Conservation (phyloP, 2,329 filamentous ascomycete species). For the Celoporthe dispersa region DNA sequence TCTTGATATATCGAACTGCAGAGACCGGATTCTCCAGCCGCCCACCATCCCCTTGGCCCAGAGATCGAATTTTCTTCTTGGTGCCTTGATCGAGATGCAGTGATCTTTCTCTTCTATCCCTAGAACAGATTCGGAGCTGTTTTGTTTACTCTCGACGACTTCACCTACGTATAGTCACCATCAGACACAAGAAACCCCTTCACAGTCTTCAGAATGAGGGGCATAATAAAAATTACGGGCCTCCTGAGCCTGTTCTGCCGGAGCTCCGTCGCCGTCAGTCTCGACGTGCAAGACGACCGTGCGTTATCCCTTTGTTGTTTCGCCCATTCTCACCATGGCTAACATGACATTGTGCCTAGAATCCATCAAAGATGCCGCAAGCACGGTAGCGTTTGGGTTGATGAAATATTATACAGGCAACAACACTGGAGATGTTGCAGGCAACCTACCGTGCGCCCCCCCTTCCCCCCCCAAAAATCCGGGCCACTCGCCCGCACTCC, state of each 20-base stretch:
- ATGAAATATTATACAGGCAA: constrained; percentile 60
- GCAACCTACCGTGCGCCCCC: constrained; percentile 52
- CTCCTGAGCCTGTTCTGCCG: constrained; percentile 31
- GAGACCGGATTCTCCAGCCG: constrained; percentile 10
- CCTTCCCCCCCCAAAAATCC: background rate
- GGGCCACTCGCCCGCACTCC: background rate
- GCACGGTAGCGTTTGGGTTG: constrained; percentile 52
- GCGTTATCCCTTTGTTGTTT: constrained; percentile 5
- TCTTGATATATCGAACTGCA: background rate
- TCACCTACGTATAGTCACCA: background rate
- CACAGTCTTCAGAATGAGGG: constrained; percentile 30
- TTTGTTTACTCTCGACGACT: background rate
- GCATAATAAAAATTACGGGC: constrained; percentile 27
- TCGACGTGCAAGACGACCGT: constrained; percentile 35
- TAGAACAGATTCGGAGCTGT: background rate
- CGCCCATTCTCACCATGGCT: constrained; percentile 32
- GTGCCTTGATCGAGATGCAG: background rate
- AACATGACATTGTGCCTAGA: constrained; percentile 43
- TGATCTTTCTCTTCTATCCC: background rate
- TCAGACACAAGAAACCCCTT: background rate
- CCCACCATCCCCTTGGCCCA: background rate
- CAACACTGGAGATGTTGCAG: constrained; percentile 61
- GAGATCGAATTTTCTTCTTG: background rate
- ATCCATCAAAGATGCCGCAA: constrained; percentile 54
- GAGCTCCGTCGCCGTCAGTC: constrained; percentile 30